These are phyloP conservation scores for Cryphonectria japonica DNA, from an alignment of 2,329 filamentous ascomycete genomes.

Conservation along the genomic window DNA sequence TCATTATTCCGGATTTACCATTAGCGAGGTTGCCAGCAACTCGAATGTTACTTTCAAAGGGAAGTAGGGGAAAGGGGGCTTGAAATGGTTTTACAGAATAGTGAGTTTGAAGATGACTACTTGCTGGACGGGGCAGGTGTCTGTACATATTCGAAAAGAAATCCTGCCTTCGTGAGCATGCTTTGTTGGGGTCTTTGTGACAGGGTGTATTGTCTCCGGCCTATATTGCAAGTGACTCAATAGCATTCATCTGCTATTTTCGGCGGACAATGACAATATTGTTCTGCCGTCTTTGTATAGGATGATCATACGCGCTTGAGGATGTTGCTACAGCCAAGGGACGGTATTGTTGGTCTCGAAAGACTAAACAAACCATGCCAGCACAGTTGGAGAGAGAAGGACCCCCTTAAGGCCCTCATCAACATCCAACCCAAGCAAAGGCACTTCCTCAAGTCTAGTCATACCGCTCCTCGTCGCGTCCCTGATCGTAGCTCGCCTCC, in stretches of 20 bases:
- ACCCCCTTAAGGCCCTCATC: not conserved
- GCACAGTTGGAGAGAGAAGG: not conserved
- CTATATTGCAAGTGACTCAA: not conserved
- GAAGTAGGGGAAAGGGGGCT: no score
- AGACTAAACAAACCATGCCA: not conserved
- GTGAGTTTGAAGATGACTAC: not conserved
- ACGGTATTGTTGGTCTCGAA: not conserved
- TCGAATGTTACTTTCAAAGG: not conserved
- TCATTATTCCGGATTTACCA: not conserved
- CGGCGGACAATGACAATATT: not conserved
- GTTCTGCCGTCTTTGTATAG: not conserved
- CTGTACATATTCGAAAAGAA: not conserved
- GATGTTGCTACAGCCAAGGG: not conserved
- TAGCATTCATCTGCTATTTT: not conserved
- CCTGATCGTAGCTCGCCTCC: conserved; percentile 24
- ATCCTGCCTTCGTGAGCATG: not conserved
- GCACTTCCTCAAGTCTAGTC: conserved; percentile 6
- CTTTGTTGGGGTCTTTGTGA: conserved; percentile 13
- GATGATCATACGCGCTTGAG: not conserved
- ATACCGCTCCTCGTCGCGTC: conserved; percentile 25
- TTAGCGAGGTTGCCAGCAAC: not conserved
- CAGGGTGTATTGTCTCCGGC: not conserved
- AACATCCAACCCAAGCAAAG: not conserved
- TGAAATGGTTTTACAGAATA: not conserved
- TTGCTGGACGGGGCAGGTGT: not conserved